A percentile compares a stretch with the other conserved stretches of the same genome.
These are phyloP conservation scores for Fusarium falciforme DNA, from an alignment of 2,329 filamentous ascomycete genomes.

Conservation along the genomic window DNA sequence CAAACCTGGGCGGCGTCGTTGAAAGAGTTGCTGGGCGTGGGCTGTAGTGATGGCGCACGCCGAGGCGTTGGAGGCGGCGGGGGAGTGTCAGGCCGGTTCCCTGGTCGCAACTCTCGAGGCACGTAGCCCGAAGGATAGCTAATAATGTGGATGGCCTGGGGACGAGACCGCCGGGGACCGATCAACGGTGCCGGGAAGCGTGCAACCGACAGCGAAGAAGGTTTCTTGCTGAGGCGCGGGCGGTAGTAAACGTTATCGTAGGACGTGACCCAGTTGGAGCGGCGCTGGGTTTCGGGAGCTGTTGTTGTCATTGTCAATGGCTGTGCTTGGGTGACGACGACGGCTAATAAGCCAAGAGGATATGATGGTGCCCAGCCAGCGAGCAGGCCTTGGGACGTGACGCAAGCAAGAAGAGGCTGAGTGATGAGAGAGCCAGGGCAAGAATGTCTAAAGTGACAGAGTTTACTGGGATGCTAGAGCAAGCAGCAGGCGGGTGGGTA, in stretches of 20 bases:
- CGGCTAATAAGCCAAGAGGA: conserved; percentile 38
- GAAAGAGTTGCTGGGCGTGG: conserved; percentile 17
- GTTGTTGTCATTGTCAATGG: conserved; percentile 43
- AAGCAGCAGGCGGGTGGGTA: background rate
- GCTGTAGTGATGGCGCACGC: conserved; percentile 37
- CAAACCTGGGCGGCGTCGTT: conserved; percentile 5
- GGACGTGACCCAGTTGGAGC: conserved; percentile 42
- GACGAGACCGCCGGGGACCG: conserved; percentile 52
- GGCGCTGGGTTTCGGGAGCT: conserved; percentile 33
- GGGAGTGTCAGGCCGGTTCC: conserved; percentile 30
- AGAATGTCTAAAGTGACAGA: background rate
- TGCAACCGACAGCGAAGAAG: conserved; percentile 24
- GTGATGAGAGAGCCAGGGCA: conserved; percentile 3
- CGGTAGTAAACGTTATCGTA: conserved; percentile 44
- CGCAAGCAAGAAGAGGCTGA: background rate
- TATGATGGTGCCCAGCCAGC: conserved; percentile 36
- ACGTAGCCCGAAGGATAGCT: conserved; percentile 57
- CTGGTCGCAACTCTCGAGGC: conserved; percentile 56
- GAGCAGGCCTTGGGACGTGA: conserved; percentile 22
- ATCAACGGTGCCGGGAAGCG: conserved; percentile 53
- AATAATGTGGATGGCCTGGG: conserved; percentile 57
- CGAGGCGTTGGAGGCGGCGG: conserved; percentile 20
- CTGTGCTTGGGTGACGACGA: conserved; percentile 32
- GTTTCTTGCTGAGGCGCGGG: conserved; percentile 41
- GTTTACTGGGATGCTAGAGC: background rate